Conservation (phyloP, 2,329 filamentous ascomycete species). For the Septoria linicola region DNA sequence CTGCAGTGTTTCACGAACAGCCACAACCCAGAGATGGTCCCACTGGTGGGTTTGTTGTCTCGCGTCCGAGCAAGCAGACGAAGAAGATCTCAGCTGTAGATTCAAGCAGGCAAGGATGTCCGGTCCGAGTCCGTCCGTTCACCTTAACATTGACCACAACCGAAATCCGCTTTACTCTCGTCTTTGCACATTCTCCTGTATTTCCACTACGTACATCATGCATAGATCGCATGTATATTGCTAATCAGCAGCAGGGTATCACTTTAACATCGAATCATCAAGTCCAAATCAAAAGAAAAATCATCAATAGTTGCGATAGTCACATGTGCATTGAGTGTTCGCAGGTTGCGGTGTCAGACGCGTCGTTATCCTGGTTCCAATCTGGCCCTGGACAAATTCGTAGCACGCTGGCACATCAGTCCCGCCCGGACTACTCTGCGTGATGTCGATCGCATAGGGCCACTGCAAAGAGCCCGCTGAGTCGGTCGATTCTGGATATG, state of each 20-base stretch:
- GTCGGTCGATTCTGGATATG: constrained; percentile 20
- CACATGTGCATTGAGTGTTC: constrained; percentile 45
- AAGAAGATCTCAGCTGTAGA: no score
- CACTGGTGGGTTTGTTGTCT: no score
- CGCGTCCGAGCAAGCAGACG: no score
- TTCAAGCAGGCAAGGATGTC: no score
- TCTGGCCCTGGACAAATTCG: constrained; percentile 40
- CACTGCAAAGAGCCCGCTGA: constrained; percentile 41
- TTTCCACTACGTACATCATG: not conserved
- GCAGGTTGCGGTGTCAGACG: constrained; percentile 39
- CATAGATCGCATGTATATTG: not conserved
- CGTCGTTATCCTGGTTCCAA: constrained; percentile 40
- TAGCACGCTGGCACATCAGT: constrained; percentile 56
- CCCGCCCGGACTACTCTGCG: constrained; percentile 52
- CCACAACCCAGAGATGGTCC: no score
- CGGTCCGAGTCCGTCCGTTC: no score
- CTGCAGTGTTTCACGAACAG: no score
- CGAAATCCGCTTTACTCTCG: no score
- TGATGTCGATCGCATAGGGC: constrained; percentile 60
- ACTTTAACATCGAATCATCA: constrained; percentile 12
- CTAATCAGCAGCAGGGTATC: constrained; percentile 13
- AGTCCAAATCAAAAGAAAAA: not conserved
- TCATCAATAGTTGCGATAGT: constrained; percentile 45
- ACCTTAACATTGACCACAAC: no score
- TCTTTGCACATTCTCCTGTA: no score